phyloP scores from a whole-genome alignment of 208 protist genomes.

The Leishmania martiniquensis region DNA sequence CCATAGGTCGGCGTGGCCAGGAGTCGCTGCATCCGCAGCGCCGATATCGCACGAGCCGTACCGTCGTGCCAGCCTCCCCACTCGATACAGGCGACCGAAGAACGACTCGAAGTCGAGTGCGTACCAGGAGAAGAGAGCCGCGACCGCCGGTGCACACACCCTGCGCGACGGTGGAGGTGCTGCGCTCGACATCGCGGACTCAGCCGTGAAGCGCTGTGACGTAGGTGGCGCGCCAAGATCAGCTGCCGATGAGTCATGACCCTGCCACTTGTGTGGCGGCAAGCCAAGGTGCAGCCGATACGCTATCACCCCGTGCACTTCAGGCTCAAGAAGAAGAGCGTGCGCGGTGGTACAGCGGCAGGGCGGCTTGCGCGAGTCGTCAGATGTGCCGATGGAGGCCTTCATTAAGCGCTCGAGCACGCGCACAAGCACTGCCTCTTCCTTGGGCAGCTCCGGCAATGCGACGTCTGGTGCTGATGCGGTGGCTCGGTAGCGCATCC shows the following conservation, averaged over 20 bases:
- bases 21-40: neutral
- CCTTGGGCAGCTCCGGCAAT: conserved; percentile 1
- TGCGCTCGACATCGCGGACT: neutral
- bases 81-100: conserved; percentile 9
- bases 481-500: conserved; percentile 1
- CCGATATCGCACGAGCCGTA: neutral
- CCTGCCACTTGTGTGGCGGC: neutral
- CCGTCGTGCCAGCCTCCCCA: conserved; percentile 3
- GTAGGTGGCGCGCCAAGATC: neutral
- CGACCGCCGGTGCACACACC: neutral
- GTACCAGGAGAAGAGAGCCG: conserved; percentile 21
- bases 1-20: neutral
- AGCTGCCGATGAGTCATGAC: too few species aligned
- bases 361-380: neutral
- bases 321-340: conserved; percentile 12
- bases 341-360: neutral
- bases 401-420: conserved; percentile 1
- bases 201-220: neutral
- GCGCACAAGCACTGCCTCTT: neutral
- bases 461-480: neutral
- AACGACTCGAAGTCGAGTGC: conserved; percentile 18
- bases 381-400: neutral
- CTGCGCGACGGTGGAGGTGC: neutral
- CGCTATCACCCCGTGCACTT: conserved; percentile 13
- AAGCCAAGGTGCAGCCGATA: conserved; percentile 18